Evolutionary conservation across 441 rosid genomes (phyloP).

Genomic region (Dalechampia spathulata): DNA sequence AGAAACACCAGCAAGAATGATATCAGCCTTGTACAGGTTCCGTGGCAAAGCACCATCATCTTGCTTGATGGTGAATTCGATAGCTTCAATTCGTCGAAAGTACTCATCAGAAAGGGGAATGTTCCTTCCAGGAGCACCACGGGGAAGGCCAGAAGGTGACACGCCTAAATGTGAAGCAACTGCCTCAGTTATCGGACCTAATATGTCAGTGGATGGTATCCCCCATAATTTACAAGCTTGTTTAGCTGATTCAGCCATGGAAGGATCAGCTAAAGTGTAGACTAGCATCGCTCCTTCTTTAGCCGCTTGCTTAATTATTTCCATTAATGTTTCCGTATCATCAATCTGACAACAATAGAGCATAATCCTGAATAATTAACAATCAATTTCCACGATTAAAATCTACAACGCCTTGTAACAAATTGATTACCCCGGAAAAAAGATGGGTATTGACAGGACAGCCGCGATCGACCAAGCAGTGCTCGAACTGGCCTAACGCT

Average conservation of each 20-base stretch:
- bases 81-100: conserved; percentile 60
- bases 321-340: conserved; percentile 59
- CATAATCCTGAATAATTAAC: too few relatives aligned
- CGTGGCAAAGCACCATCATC: conserved; percentile 78
- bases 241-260: conserved; percentile 61
- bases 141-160: conserved; percentile 83
- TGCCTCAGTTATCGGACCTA: conserved; percentile 80
- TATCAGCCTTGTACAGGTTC: conserved; percentile 61
- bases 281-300: conserved; percentile 70
- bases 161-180: conserved; percentile 72
- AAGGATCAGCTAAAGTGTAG: conserved; percentile 73
- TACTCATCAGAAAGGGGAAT: conserved; percentile 58
- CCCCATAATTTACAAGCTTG: conserved; percentile 66
- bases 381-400: too few relatives aligned
- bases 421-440: conserved; percentile 67
- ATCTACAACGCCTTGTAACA: too few relatives aligned
- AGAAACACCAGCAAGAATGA: conserved; percentile 76
- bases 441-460: conserved; percentile 88
- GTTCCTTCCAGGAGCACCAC: conserved; percentile 55
- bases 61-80: conserved; percentile 84
- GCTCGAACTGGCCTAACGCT: conserved; percentile 83
- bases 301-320: conserved; percentile 75
- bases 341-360: conserved; percentile 50
- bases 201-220: conserved; percentile 57
- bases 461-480: conserved; percentile 78